Evolutionary conservation across 2,329 filamentous ascomycete genomes (phyloP).

Genomic region (Mycosphaerella sp.): DNA sequence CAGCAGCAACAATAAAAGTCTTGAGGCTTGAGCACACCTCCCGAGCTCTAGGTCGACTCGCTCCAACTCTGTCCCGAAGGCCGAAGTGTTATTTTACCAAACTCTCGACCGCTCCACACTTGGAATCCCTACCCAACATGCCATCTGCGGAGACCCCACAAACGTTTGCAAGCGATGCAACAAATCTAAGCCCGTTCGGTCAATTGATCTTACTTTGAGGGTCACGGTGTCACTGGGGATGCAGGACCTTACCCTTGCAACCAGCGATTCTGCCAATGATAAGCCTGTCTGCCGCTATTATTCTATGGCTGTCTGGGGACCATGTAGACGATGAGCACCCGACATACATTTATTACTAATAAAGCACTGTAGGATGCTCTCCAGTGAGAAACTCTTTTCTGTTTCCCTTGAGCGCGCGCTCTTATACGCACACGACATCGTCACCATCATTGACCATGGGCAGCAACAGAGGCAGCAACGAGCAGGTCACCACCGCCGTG

Average conservation of each 20-base stretch:
- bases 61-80: background rate
- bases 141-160: conserved; percentile 8
- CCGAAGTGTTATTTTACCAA: conserved; percentile 1
- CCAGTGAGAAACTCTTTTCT: background rate
- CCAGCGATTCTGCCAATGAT: conserved; percentile 16
- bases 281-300: background rate
- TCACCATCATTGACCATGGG: conserved; percentile 6
- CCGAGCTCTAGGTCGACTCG: conserved; percentile 4
- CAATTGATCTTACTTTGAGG: conserved; percentile 6
- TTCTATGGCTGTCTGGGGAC: background rate
- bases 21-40: conserved; percentile 6
- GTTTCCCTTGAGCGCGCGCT: background rate
- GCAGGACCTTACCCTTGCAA: conserved; percentile 4
- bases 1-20: conserved; percentile 11
- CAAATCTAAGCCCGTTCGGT: conserved; percentile 3
- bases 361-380: conserved; percentile 8
- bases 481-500: conserved; percentile 7
- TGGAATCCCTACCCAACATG: conserved; percentile 6
- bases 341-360: no score
- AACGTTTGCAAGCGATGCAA: conserved; percentile 6
- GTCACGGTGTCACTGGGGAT: conserved; percentile 4
- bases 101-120: conserved; percentile 1
- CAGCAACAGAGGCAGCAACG: conserved; percentile 8
- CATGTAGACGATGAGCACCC: conserved; percentile 9
- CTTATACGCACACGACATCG: background rate